Evolutionary conservation across 106 monocot genomes (phyloP).

Genomic region (Allium sativum): DNA sequence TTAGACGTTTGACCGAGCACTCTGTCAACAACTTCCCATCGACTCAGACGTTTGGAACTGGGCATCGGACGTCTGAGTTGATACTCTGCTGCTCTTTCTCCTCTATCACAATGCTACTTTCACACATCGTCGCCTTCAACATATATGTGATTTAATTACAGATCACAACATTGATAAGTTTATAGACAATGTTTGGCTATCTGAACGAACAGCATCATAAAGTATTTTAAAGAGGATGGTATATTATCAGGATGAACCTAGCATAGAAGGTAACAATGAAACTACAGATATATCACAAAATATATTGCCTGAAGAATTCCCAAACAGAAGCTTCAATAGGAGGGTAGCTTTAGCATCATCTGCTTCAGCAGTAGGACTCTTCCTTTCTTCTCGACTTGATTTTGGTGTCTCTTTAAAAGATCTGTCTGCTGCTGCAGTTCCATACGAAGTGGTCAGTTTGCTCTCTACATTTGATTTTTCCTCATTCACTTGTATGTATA

Average conservation of each 20-base stretch:
- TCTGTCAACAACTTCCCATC: too few relatives aligned
- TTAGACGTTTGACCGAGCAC: too few relatives aligned
- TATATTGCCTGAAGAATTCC: neutral
- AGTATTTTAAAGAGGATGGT: neutral
- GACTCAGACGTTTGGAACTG: too few relatives aligned
- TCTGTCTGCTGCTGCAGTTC: conserved; percentile 50
- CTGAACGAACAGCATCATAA: too few relatives aligned
- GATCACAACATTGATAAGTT: too few relatives aligned
- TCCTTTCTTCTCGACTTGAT: conserved; percentile 62
- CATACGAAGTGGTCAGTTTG: conserved; percentile 69
- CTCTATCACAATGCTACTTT: too few relatives aligned
- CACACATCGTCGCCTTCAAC: too few relatives aligned
- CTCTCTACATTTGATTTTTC: neutral
- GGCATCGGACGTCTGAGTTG: too few relatives aligned
- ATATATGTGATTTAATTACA: too few relatives aligned
- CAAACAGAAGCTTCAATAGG: conserved; percentile 68
- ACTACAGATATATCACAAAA: neutral
- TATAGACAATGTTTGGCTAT: too few relatives aligned
- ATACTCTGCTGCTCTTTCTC: too few relatives aligned
- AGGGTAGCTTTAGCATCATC: conserved; percentile 48
- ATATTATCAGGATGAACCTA: conserved; percentile 2
- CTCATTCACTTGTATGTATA: too few relatives aligned
- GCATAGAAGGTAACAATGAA: conserved; percentile 2
- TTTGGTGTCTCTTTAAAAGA: conserved; percentile 90
- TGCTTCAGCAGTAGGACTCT: conserved; percentile 60